phyloP scores from a whole-genome alignment of 176 grass and related monocot species.

The Oryza rufipogon region DNA sequence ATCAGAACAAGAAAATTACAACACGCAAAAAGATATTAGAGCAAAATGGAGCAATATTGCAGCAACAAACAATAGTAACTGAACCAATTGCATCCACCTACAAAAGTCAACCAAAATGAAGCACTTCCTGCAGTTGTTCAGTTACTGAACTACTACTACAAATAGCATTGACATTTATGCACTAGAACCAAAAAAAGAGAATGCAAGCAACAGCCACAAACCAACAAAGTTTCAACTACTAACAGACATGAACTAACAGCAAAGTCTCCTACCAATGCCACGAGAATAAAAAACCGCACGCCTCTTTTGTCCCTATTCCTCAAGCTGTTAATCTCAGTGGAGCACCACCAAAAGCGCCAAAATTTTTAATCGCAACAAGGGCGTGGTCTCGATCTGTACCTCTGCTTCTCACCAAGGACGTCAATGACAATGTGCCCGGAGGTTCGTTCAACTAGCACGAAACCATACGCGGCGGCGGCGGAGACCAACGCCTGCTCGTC shows the following conservation, averaged over 20 bases:
- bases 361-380: slow-evolving; percentile 14
- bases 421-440: slow-evolving; percentile 84
- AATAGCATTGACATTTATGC: slow-evolving; percentile 6
- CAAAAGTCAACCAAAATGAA: slow-evolving; percentile 23
- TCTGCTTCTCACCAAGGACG: slow-evolving; percentile 77
- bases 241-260: slow-evolving; percentile 22
- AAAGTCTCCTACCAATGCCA: neutral
- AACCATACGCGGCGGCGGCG: slow-evolving; percentile 83
- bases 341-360: slow-evolving; percentile 2
- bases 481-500: slow-evolving; percentile 92
- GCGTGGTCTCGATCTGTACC: slow-evolving; percentile 57
- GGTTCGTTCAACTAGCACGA: slow-evolving; percentile 81
- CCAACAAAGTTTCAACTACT: slow-evolving; percentile 24
- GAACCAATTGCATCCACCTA: slow-evolving; percentile 19
- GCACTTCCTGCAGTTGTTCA: slow-evolving; percentile 23
- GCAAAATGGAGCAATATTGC: neutral
- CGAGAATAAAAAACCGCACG: neutral
- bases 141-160: slow-evolving; percentile 11
- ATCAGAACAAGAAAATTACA: slow-evolving; percentile 11
- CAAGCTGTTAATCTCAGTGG: slow-evolving; percentile 15
- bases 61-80: neutral
- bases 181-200: neutral
- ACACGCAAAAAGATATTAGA: slow-evolving; percentile 3
- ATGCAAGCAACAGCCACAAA: slow-evolving; percentile 40
- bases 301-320: slow-evolving; percentile 12